Percentiles rank a stretch among this genome's conserved stretches.
These are phyloP conservation scores for Salmacisia buchloeana DNA, from an alignment of 1,284 basidiomycete genomes.

Conservation along the genomic window DNA sequence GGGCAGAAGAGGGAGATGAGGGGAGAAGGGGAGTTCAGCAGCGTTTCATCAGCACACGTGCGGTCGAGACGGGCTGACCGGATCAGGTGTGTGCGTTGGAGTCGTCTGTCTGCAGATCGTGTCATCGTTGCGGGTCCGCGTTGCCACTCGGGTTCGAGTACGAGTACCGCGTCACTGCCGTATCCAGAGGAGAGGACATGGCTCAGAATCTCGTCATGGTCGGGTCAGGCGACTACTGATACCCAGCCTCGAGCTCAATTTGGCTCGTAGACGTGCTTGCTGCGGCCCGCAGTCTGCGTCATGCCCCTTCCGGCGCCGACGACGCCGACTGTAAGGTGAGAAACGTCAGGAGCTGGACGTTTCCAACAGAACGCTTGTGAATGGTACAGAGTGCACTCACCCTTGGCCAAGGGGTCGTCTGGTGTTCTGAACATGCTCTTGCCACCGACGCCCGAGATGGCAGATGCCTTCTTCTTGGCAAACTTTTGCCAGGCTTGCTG, in stretches of 20 bases:
- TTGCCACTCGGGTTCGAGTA: too few relatives aligned
- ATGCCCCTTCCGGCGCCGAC: constrained; percentile 89
- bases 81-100: too few relatives aligned
- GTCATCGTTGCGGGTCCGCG: too few relatives aligned
- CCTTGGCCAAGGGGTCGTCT: constrained; percentile 82
- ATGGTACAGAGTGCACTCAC: constrained; percentile 52
- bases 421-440: constrained; percentile 89
- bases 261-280: constrained; percentile 60
- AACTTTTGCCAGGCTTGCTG: constrained; percentile 96
- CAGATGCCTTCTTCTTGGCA: constrained; percentile 80
- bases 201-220: too few relatives aligned
- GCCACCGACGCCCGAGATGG: constrained; percentile 53
- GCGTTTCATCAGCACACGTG: neutral
- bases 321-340: constrained; percentile 68
- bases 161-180: too few relatives aligned
- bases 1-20: neutral
- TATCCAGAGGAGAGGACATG: too few relatives aligned
- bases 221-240: neutral
- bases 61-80: too few relatives aligned
- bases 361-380: neutral
- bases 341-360: neutral
- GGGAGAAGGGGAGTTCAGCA: constrained; percentile 1
- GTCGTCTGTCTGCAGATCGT: too few relatives aligned
- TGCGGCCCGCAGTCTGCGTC: constrained; percentile 68
- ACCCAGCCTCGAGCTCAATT: neutral